A percentile compares a stretch with the other conserved stretches of the same genome.
phyloP scores from a whole-genome alignment of 2,329 filamentous ascomycete species.

The Alternaria gaisen region DNA sequence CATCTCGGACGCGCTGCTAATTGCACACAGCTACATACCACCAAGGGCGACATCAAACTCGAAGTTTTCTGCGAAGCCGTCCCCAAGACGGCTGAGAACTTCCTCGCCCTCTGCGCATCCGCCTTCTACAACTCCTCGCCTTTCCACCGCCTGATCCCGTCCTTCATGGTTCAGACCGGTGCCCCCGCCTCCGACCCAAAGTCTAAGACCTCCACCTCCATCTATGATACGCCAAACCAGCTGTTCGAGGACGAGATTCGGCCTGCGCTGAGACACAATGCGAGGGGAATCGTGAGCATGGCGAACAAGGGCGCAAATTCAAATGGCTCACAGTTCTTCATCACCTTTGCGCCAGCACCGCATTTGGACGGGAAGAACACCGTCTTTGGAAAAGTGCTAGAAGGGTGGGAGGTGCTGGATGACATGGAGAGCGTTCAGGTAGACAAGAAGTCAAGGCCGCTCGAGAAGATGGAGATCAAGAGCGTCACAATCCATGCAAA shows the following conservation, averaged over 20 bases:
- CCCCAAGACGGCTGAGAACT: conserved; percentile 92
- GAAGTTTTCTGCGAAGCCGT: conserved; percentile 96
- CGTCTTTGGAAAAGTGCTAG: conserved; percentile 77
- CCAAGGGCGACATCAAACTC: conserved; percentile 88
- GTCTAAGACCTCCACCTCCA: conserved; percentile 73
- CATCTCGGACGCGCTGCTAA: neutral
- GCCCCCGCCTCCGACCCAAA: conserved; percentile 61
- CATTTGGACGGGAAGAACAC: conserved; percentile 87
- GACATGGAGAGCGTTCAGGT: conserved; percentile 76
- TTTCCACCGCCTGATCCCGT: conserved; percentile 81
- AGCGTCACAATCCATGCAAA: conserved; percentile 80
- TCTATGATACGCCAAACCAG: conserved; percentile 63
- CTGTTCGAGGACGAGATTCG: conserved; percentile 84
- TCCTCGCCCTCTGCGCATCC: conserved; percentile 84
- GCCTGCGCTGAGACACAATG: conserved; percentile 72
- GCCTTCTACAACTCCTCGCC: conserved; percentile 77
- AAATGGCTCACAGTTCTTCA: conserved; percentile 83
- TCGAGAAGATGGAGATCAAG: conserved; percentile 72
- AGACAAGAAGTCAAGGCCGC: conserved; percentile 80
- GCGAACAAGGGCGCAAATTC: conserved; percentile 78
- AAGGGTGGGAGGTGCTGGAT: conserved; percentile 69
- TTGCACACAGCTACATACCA: conserved; percentile 74
- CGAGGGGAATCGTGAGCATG: conserved; percentile 77
- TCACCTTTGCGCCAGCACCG: conserved; percentile 78
- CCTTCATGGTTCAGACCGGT: conserved; percentile 83